Conservation (phyloP, 345 rosid genomes). For the Eucalyptus marginata region DNA sequence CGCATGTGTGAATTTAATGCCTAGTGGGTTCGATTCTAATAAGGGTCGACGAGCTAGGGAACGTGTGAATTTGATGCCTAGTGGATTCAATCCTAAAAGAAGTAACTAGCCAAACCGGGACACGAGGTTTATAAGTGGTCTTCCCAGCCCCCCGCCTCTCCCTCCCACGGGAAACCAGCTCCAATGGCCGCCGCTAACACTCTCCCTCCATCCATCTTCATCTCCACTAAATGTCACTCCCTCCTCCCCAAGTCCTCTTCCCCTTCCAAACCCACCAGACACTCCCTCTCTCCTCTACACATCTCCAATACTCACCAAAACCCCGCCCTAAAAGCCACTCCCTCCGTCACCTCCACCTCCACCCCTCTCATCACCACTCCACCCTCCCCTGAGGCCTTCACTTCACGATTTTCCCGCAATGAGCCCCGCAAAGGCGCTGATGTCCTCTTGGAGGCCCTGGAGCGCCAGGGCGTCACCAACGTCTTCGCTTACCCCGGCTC, state of each 20-base stretch:
- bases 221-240: not conserved
- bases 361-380: conserved; percentile 8
- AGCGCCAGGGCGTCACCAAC: conserved; percentile 63
- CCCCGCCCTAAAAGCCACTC: conserved; percentile 4
- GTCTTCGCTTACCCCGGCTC: conserved; percentile 96
- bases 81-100: too few species aligned
- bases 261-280: not conserved
- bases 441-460: conserved; percentile 86
- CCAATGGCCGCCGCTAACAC: too few species aligned
- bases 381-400: not conserved
- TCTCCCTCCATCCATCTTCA: conserved; percentile 1
- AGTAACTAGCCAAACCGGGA: too few species aligned
- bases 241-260: not conserved
- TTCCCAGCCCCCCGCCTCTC: too few species aligned
- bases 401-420: conserved; percentile 38
- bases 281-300: not conserved
- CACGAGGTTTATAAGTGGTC: too few species aligned
- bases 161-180: too few species aligned
- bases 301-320: conserved; percentile 14
- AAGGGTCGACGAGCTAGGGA: too few species aligned
- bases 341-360: conserved; percentile 12
- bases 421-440: conserved; percentile 91
- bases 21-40: too few species aligned
- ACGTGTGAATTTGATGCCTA: too few species aligned
- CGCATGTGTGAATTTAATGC: too few species aligned